Conservation (phyloP, 2,329 filamentous ascomycete species). For the Diaporthe nobilis region DNA sequence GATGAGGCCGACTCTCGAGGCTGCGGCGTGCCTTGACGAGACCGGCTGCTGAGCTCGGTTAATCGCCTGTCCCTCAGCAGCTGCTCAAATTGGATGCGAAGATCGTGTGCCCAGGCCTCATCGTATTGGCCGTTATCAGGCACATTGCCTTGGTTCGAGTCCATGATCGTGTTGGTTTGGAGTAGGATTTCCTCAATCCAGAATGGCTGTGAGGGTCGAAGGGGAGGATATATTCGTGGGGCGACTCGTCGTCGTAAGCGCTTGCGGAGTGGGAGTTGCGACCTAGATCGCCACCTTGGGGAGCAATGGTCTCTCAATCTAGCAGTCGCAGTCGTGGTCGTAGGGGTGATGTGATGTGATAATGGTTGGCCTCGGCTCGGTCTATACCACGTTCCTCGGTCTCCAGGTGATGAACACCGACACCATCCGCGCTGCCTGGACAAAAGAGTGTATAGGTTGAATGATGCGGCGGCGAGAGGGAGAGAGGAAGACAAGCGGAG, state of each 20-base stretch:
- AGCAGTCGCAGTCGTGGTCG: conserved; percentile 5
- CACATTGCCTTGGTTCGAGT: conserved; percentile 45
- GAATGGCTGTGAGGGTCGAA: neutral
- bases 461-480: conserved; percentile 30
- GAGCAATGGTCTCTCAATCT: neutral
- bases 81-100: conserved; percentile 88
- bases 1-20: conserved; percentile 65
- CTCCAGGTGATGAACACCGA: conserved; percentile 1
- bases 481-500: neutral
- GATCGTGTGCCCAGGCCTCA: conserved; percentile 82
- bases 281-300: conserved; percentile 31
- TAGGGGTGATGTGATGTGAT: neutral
- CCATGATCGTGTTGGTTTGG: conserved; percentile 49
- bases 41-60: conserved; percentile 81
- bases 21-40: conserved; percentile 71
- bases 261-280: conserved; percentile 24
- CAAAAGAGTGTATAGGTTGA: conserved; percentile 42
- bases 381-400: conserved; percentile 34
- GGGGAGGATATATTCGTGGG: conserved; percentile 28
- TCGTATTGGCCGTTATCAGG: conserved; percentile 64
- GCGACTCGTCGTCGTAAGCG: conserved; percentile 39
- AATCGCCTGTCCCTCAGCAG: conserved; percentile 88
- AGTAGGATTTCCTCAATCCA: conserved; percentile 10
- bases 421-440: conserved; percentile 31
- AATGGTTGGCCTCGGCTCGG: neutral